Evolutionary conservation across 2,329 filamentous ascomycete species (phyloP), one percentile per base, ranked within the genome.

Genomic region (Dactylellina haptotyla): DNA sequence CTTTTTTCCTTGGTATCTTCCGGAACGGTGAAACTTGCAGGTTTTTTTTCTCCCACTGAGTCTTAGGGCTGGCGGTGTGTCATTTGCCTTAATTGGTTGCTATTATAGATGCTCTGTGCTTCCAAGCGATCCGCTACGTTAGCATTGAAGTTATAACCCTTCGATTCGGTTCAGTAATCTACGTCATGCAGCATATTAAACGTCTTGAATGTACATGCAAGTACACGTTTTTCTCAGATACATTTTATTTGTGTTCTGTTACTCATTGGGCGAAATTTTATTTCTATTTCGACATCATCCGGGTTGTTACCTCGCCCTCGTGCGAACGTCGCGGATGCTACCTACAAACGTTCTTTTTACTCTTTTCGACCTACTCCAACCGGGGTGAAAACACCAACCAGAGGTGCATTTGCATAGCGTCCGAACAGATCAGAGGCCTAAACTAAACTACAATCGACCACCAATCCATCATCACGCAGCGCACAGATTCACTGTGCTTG

Each of bases 81-180:
- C n/a, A n/a, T n/a, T n/a, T n/a, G n/a, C n/a, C n/a, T n/a, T n/a
- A 50, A 25, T 25, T 26, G 3, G 12, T 50, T 50, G 12, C 43
- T 16, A 41, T 41, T 41, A 41, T 25, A 46, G 43, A 46, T 18
- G 43, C 18, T 46, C 18, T 4, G 37, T 10, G 18, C 4, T 41
- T 41, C 14, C n/a, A n/a, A n/a, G n/a, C n/a, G n/a, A n/a, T n/a
- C n/a, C n/a, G 32, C 32, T 14, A n/a, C 37, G 37, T 41, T 41
- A n/a, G 37, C 37, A 41, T 41, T 4, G 18, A 41, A 4, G n/a
- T 23, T 46, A n/a, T n/a, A n/a, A 45, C 45, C 16, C 25, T 25
- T 48, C 58, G 37, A 30, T 51, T 30, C 4, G 20, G 63, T 67
- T 67, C 20, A 67, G 63, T 67, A 67, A 67, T 67, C 63, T 20